Conservation (phyloP, 1,284 basidiomycete species). For the Sporisorium reilianum region DNA sequence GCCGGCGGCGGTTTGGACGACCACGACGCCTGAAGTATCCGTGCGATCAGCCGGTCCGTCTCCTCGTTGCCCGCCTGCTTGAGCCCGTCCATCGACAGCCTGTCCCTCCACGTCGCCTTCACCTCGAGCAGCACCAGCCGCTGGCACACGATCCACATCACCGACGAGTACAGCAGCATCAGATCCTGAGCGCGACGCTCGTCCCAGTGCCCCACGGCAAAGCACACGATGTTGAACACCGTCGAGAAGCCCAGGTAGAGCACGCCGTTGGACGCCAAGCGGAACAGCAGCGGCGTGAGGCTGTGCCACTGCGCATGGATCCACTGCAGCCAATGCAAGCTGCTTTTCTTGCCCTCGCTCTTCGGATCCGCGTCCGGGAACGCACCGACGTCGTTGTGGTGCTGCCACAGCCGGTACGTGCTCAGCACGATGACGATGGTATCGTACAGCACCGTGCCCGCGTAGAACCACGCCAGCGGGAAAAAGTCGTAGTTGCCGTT, state of each 20-base stretch:
- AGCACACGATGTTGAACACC: slow-evolving; percentile 56
- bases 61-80: slow-evolving; percentile 12
- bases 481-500: slow-evolving; percentile 30
- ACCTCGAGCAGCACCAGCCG: slow-evolving; percentile 54
- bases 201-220: slow-evolving; percentile 32
- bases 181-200: slow-evolving; percentile 48
- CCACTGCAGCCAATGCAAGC: slow-evolving; percentile 15
- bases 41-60: slow-evolving; percentile 25
- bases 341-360: not conserved
- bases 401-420: slow-evolving; percentile 44
- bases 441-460: slow-evolving; percentile 51
- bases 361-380: slow-evolving; percentile 10
- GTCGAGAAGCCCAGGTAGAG: slow-evolving; percentile 52
- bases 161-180: slow-evolving; percentile 49
- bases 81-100: not conserved
- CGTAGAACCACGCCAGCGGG: slow-evolving; percentile 55
- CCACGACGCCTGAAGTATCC: slow-evolving; percentile 26
- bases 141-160: slow-evolving; percentile 59
- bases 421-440: slow-evolving; percentile 45
- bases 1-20: slow-evolving; percentile 7
- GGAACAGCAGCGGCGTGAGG: slow-evolving; percentile 51
- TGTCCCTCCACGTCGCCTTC: slow-evolving; percentile 37
- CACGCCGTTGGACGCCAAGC: slow-evolving; percentile 52
- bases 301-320: slow-evolving; percentile 29
- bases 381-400: slow-evolving; percentile 26